Evolutionary conservation across 257 asterid genomes (phyloP).

Genomic region (Coffea eugenioides): DNA sequence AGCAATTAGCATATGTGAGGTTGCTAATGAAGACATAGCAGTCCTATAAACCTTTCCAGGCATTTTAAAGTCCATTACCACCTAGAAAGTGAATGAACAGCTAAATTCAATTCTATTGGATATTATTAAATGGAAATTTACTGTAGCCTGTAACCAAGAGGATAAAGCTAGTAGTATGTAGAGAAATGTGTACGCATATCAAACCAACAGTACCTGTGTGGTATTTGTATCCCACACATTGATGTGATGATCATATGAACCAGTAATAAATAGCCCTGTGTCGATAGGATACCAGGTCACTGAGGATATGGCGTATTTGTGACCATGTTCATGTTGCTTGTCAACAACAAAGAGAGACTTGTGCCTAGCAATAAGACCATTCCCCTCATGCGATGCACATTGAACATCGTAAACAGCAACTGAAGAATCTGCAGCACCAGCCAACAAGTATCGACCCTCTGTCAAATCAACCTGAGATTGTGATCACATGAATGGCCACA

Average conservation of each 20-base stretch:
- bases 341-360: constrained; percentile 58
- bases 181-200: background rate
- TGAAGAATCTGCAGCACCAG: constrained; percentile 90
- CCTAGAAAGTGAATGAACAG: constrained; percentile 43
- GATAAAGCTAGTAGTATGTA: background rate
- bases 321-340: constrained; percentile 89
- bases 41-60: constrained; percentile 95
- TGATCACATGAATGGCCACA: constrained; percentile 49
- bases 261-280: constrained; percentile 89
- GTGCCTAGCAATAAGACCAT: constrained; percentile 74
- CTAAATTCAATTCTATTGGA: background rate
- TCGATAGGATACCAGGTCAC: constrained; percentile 97
- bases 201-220: constrained; percentile 47
- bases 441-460: constrained; percentile 86
- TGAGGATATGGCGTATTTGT: constrained; percentile 73
- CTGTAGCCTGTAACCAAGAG: background rate
- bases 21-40: constrained; percentile 88
- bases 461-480: constrained; percentile 98
- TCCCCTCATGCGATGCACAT: constrained; percentile 63
- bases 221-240: constrained; percentile 99
- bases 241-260: constrained; percentile 85
- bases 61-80: constrained; percentile 80
- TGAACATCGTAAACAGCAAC: constrained; percentile 86
- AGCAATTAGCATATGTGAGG: constrained; percentile 93
- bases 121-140: too few species aligned